Conservation (phyloP, 75 land plant genomes). For the Pinus taeda region DNA sequence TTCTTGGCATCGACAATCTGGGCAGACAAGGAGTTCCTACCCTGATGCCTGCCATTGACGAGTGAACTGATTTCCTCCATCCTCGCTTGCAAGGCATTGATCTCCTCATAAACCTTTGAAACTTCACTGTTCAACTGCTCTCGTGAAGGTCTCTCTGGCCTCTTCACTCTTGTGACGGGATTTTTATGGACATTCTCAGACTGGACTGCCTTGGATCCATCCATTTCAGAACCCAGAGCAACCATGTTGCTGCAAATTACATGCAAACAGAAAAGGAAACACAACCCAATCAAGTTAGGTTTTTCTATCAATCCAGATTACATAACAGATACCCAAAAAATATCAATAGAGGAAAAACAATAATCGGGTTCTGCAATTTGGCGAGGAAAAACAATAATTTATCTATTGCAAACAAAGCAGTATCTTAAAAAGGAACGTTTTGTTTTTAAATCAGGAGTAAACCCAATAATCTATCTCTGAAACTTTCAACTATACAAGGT, state of each 20-base stretch:
- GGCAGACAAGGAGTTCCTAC: slow-evolving; percentile 16
- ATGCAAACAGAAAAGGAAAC: background rate
- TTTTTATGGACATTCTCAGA: slow-evolving; percentile 2
- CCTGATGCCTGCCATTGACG: slow-evolving; percentile 30
- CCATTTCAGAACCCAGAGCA: slow-evolving; percentile 10
- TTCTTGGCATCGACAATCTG: slow-evolving; percentile 28
- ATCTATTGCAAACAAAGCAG: background rate
- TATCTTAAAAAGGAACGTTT: background rate
- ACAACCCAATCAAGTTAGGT: background rate
- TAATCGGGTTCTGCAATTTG: background rate
- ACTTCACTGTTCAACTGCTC: background rate
- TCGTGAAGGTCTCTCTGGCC: slow-evolving; percentile 7
- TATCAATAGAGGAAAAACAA: background rate
- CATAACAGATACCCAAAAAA: background rate
- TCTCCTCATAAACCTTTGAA: slow-evolving; percentile 13
- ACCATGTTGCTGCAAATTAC: slow-evolving; percentile 6
- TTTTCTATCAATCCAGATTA: background rate
- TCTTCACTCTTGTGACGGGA: background rate
- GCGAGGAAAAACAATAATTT: background rate
- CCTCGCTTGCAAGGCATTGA: slow-evolving; percentile 24
- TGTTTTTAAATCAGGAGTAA: background rate
- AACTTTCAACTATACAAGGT: background rate
- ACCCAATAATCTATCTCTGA: background rate
- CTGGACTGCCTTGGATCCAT: slow-evolving; percentile 2
- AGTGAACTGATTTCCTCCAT: slow-evolving; percentile 24